phyloP scores from a whole-genome alignment of 495 filamentous ascomycete species.

The Penicillium angulare region DNA sequence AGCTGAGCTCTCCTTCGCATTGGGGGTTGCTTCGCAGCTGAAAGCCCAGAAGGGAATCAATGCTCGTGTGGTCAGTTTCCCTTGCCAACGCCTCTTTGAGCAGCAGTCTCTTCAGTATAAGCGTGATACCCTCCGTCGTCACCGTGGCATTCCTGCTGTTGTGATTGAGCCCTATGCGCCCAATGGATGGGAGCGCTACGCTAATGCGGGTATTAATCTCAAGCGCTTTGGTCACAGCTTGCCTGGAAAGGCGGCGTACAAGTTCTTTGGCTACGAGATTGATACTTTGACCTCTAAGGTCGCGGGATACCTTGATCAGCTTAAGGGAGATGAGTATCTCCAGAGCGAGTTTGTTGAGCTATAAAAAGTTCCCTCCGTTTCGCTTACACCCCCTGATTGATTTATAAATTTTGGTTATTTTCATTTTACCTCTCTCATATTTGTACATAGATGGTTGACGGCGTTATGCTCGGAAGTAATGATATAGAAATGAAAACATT shows the following conservation, averaged over 20 bases:
- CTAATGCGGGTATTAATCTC: conserved; percentile 49
- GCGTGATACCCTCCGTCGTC: conserved; percentile 37
- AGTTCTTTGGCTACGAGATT: conserved; percentile 55
- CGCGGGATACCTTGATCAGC: too few relatives aligned
- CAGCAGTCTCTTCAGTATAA: conserved; percentile 49
- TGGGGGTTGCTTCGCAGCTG: conserved; percentile 38
- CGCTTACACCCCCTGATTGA: too few relatives aligned
- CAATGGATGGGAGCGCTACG: conserved; percentile 60
- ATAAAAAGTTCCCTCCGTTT: too few relatives aligned
- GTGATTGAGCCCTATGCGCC: conserved; percentile 55
- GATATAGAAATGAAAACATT: too few relatives aligned
- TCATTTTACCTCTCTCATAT: too few relatives aligned
- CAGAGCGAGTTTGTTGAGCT: too few relatives aligned
- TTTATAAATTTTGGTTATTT: too few relatives aligned
- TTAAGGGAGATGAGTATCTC: too few relatives aligned
- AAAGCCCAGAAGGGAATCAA: conserved; percentile 35
- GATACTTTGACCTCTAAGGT: too few relatives aligned
- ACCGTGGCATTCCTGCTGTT: conserved; percentile 40
- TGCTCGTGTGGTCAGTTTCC: conserved; percentile 54
- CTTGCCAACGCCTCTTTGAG: conserved; percentile 54
- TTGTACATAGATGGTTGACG: too few relatives aligned
- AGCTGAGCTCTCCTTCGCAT: conserved; percentile 46
- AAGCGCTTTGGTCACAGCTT: conserved; percentile 48
- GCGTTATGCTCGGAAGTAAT: too few relatives aligned
- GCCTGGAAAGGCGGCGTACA: conserved; percentile 52